These are phyloP conservation scores for Pichia sp. DNA, from an alignment of 1,139 yeast genomes.

Conservation along the genomic window DNA sequence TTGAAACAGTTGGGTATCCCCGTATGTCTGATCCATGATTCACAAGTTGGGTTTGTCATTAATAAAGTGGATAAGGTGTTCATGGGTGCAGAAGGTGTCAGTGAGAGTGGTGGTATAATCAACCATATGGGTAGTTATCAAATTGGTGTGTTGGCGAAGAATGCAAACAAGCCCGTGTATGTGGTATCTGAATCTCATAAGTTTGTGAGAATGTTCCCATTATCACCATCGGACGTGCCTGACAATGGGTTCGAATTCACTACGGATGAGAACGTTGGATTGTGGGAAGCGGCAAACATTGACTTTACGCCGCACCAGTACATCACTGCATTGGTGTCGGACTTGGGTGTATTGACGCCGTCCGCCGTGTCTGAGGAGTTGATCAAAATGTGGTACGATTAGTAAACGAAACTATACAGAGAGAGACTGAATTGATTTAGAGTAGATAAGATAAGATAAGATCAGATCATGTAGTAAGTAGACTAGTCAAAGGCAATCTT, in stretches of 20 bases:
- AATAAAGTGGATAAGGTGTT: slow-evolving; percentile 89
- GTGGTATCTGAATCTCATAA: slow-evolving; percentile 95
- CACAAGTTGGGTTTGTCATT: slow-evolving; percentile 89
- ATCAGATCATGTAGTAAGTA: background rate
- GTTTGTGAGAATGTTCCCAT: slow-evolving; percentile 91
- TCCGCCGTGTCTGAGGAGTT: slow-evolving; percentile 97
- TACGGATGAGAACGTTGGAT: slow-evolving; percentile 29
- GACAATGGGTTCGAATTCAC: slow-evolving; percentile 34
- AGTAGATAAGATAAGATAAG: background rate
- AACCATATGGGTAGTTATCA: slow-evolving; percentile 95
- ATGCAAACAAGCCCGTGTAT: slow-evolving; percentile 87
- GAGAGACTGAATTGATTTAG: background rate
- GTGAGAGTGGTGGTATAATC: slow-evolving; percentile 97
- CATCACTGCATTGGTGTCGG: slow-evolving; percentile 93
- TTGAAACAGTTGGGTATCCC: slow-evolving; percentile 81
- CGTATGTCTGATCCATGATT: slow-evolving; percentile 81
- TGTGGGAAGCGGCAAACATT: slow-evolving; percentile 31
- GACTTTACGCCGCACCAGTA: slow-evolving; percentile 97
- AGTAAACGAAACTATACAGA: background rate
- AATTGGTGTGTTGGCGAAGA: slow-evolving; percentile 86
- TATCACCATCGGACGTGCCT: slow-evolving; percentile 89
- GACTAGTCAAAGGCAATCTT: slow-evolving; percentile 52
- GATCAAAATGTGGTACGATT: slow-evolving; percentile 97
- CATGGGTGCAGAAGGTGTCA: slow-evolving; percentile 99
- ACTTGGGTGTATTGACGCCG: slow-evolving; percentile 93